Base-by-base conservation (phyloP, 176 grass and related monocot genomes). In the Coix lacrymajobi region DNA sequence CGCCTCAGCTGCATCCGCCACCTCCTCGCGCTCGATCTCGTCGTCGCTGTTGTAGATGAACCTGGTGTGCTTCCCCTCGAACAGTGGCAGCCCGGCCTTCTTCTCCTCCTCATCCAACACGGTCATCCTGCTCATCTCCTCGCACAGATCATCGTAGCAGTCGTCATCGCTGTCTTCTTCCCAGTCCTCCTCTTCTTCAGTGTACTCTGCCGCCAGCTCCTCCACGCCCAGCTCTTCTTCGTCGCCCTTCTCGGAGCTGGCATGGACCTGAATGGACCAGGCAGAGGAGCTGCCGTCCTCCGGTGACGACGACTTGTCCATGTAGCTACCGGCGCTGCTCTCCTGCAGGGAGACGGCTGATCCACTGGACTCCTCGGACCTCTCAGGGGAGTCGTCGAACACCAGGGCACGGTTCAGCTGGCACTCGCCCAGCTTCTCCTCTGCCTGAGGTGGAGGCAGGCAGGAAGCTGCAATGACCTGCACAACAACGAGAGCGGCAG, bases 351-450 rank as follows among this genome's bases (percentile, higher is more conserved):
- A 85, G 28, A 79, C 65, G 30, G 38, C 57, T 1, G 82, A 85
- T 39, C 39, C 69, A 12, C 62, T 84, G 72, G 88, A 89, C 17
- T 25, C 19, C 22, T 84, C 90, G 0, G 78, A 79, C 45, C 94
- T 96, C 25, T 71, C 78, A 8, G 93, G 96, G 31, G 96, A 96
- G n/a, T 97, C 88, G n/a, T 96, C 93, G 43, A 96, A 99, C 45
- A 82, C 77, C 73, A 99, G 72, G 3, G 89, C 87, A 8, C 93
- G 90, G 63, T 88, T 86, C 46, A 92, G 76, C 69, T 77, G 43
- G 66, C 81, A 87, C 29, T 84, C 72, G 41, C 62, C 46, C 6
- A 90, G 79, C 15, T 68, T 43, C 12, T 87, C 80, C 61, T 80
- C 78, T 48, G 9, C 0, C 32, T 62, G 68, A 0, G 58, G 45